These are phyloP conservation scores for Aureobasidium leucospermi DNA, from an alignment of 2,329 filamentous ascomycete genomes.

Conservation along the genomic window DNA sequence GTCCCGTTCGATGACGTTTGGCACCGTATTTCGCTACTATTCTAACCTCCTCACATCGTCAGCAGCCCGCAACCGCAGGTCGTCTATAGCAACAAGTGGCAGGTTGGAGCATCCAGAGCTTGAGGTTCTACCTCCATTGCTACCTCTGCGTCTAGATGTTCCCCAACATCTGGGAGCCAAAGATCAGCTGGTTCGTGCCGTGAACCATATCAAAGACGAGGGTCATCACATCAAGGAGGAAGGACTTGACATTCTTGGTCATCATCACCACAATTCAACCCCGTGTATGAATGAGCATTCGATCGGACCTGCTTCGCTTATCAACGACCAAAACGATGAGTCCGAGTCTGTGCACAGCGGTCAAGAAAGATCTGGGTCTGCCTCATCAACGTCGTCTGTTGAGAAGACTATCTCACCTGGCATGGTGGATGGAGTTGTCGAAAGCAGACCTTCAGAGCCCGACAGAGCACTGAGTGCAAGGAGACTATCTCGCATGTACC, in stretches of 20 bases:
- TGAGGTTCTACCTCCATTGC: slow-evolving; percentile 36
- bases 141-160: slow-evolving; percentile 11
- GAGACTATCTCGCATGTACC: slow-evolving; percentile 13
- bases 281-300: not conserved
- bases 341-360: not conserved
- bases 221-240: not conserved
- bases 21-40: slow-evolving; percentile 37
- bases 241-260: not conserved
- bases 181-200: not conserved
- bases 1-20: slow-evolving; percentile 13
- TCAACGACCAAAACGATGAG: not conserved
- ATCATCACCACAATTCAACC: not conserved
- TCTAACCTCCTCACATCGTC: slow-evolving; percentile 35
- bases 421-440: not conserved
- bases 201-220: not conserved
- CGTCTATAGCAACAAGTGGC: slow-evolving; percentile 35
- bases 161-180: not conserved
- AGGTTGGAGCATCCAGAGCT: slow-evolving; percentile 40
- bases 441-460: not conserved
- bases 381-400: not conserved
- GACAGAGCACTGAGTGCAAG: slow-evolving; percentile 1
- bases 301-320: not conserved
- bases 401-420: not conserved
- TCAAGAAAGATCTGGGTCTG: not conserved
- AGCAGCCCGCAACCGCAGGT: slow-evolving; percentile 39